Base-by-base conservation (phyloP, 331 rosid genomes). In the Rosa hybrid region DNA sequence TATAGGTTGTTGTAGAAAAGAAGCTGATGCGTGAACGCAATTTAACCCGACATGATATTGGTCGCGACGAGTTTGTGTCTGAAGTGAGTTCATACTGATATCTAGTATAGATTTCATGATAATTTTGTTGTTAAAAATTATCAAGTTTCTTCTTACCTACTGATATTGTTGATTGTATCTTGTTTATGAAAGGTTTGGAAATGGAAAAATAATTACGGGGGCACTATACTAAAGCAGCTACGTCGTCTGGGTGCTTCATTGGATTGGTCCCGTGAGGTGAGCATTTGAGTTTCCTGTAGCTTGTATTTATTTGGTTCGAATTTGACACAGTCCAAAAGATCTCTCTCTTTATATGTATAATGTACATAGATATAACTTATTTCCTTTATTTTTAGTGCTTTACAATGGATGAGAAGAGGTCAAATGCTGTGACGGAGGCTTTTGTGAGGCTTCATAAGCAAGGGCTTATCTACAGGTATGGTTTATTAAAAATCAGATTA, bases 181-280 rank as follows among this genome's bases (percentile, higher is more conserved):
- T 21, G 75, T 68, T 81, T 21, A 75, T 86, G 81, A 68, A 82
- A 94, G 99, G 99, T 95, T 23, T 95, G 99, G 99, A 83, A 91
- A 18, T 95, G 99, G 99, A 95, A 90, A 86, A 72, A 92, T 76
- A 89, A 88, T 88, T 86, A 91, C 54, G 99, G 99, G 12, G 89
- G 94, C 73, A 89, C 97, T 51, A 95, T 95, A 74, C 86, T 93
- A 62, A 84, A 89, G 83, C 98, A 95, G 76, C 82, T 95, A 72
- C 94, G 96, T 39, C 88, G 93, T 67, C 86, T 95, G 79, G 99
- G 99, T 82, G 97, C 96, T 78, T 95, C 99, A 82, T 63, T 95
- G 85, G 99, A 93, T 80, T 95, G 99, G 98, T 87, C 99, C 68
- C 98, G 96, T 78, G 99, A 95, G 97, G 99, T 92, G 81, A 88